Base-by-base conservation (phyloP, 1,284 basidiomycete species). In the Cryptococcus sp. region DNA sequence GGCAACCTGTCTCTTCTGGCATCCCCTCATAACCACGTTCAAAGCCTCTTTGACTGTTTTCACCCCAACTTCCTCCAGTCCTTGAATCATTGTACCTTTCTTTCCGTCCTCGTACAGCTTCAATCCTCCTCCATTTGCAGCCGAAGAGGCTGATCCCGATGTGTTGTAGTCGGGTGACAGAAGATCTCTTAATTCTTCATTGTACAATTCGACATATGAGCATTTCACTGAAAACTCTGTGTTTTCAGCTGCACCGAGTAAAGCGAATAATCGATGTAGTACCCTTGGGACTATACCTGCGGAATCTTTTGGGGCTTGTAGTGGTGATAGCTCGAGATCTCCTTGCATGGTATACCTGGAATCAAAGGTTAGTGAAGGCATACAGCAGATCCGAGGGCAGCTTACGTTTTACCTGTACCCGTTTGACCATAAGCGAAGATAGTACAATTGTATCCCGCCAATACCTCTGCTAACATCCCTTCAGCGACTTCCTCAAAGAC, bases 341-440 rank as follows among this genome's bases (percentile, higher is more conserved):
- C 93, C 93, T 75, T 94, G 90, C 93, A 96, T 96, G 3, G 93
- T 96, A 68, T 91, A 88, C 46, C 91, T 95, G 58, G 11, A 46
- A 59, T 46, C n/a, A 48, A 35, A 8, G 48, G 10, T 34, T 4
- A 11, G 7, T 6, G 8, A 13, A 8, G n/a, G 11, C 38, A 34
- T 46, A 30, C 15, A 30, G 32, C n/a, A 41, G 37, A 42, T 4
- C 37, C 13, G 37, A 4, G 14, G 30, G n/a, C 3, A 45, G 23
- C 89, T 70, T 70, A 96, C 87, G 96, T 98, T 80, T 99, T 99
- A 14, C 96, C 96, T 0, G 96, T 98, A 4, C 96, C 96, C 0
- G 96, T 99, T 76, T 98, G 96, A 3, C 96, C 96, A 71, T 99
- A 99, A 3, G 95, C 95, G 78, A 98, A 98, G 37, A 98, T 81